A percentile compares a stretch with the other conserved stretches of the same genome.
Evolutionary conservation across 225 moss, liverwort and hornwort species (phyloP).

Genomic region (Marchantia polymorpha): DNA sequence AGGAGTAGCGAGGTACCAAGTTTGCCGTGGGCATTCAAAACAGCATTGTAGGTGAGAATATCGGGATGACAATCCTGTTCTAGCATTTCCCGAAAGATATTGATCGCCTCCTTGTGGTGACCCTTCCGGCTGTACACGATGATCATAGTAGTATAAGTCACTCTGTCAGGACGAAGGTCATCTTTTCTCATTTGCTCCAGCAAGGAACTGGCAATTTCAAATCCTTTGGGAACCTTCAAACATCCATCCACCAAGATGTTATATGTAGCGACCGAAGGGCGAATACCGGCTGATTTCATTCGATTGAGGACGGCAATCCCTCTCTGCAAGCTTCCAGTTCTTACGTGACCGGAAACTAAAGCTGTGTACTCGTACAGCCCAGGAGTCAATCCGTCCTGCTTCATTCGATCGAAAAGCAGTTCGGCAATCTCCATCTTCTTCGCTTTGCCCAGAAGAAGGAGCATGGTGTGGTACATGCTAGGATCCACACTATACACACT

Average conservation of each 20-base stretch:
- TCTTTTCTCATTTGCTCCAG: conserved; percentile 75
- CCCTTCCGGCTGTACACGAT: conserved; percentile 86
- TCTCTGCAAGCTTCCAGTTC: conserved; percentile 74
- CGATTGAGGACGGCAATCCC: conserved; percentile 55
- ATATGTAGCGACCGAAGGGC: conserved; percentile 66
- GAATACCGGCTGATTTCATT: conserved; percentile 69
- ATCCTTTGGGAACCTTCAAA: conserved; percentile 68
- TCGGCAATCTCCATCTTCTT: conserved; percentile 91
- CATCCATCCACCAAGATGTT: conserved; percentile 90
- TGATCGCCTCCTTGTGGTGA: conserved; percentile 62
- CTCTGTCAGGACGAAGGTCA: conserved; percentile 68
- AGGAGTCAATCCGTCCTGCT: conserved; percentile 51
- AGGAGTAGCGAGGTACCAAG: conserved; percentile 48
- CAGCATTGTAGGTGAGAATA: conserved; percentile 64
- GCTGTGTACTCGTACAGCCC: conserved; percentile 73
- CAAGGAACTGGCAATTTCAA: conserved; percentile 66
- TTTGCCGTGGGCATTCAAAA: conserved; percentile 86
- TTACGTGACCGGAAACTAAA: conserved; percentile 69
- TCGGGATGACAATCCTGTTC: conserved; percentile 61
- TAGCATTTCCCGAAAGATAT: conserved; percentile 70
- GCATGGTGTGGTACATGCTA: conserved; percentile 65
- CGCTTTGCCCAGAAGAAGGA: conserved; percentile 77
- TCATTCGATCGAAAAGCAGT: conserved; percentile 66
- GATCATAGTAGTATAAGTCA: conserved; percentile 80
- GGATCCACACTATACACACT: conserved; percentile 56